Percentiles rank a stretch among this genome's conserved stretches.
phyloP scores from a whole-genome alignment of 2,329 filamentous ascomycete species.

The Neonectria magnoliae region DNA sequence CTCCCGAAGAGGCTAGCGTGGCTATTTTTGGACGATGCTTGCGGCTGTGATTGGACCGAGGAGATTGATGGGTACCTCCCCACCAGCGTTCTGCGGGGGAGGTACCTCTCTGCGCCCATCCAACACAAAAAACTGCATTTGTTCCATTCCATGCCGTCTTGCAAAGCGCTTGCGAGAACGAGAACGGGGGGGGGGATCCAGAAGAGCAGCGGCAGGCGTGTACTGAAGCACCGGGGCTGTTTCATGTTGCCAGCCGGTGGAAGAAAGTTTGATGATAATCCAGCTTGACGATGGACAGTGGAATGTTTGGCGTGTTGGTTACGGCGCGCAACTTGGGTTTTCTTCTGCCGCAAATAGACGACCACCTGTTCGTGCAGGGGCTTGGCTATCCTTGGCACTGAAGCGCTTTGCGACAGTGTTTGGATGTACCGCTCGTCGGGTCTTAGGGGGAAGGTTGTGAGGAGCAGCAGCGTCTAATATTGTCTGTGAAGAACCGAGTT shows the following conservation, averaged over 20 bases:
- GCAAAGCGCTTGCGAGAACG: slow-evolving; percentile 31
- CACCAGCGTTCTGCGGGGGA: slow-evolving; percentile 12
- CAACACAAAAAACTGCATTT: not conserved
- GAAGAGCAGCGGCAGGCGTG: slow-evolving; percentile 29
- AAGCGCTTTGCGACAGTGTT: too few relatives aligned
- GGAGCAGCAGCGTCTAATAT: too few relatives aligned
- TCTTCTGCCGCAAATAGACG: not conserved
- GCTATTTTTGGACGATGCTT: slow-evolving; percentile 35
- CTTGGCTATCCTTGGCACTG: not conserved
- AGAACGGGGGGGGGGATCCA: too few relatives aligned
- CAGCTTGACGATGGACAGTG: not conserved
- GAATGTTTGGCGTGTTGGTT: not conserved
- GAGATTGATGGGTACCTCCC: slow-evolving; percentile 15
- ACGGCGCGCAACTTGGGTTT: not conserved
- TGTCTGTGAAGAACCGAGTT: too few relatives aligned
- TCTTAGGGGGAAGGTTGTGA: not conserved
- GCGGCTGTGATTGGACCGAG: slow-evolving; percentile 25
- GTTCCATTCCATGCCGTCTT: not conserved
- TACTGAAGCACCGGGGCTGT: slow-evolving; percentile 34
- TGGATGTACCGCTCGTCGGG: not conserved
- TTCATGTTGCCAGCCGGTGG: slow-evolving; percentile 28
- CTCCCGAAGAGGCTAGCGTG: slow-evolving; percentile 27
- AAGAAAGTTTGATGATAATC: not conserved
- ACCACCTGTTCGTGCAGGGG: not conserved
- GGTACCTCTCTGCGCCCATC: slow-evolving; percentile 24